These are phyloP conservation scores for Raddia guianensis DNA, from an alignment of 176 grass and related monocot genomes.

Conservation along the genomic window DNA sequence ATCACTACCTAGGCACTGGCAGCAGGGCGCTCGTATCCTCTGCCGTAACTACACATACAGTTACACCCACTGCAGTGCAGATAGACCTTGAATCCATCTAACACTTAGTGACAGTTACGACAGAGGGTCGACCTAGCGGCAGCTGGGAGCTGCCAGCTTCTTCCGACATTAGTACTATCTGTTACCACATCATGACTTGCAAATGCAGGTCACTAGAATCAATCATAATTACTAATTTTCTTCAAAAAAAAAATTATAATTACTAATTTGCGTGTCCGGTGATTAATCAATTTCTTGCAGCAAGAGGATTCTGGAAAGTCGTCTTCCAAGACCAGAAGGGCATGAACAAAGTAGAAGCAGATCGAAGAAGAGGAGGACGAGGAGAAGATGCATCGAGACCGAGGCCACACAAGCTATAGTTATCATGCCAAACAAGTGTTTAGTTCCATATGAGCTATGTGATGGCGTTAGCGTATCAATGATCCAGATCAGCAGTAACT, in stretches of 20 bases:
- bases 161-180: neutral
- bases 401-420: neutral
- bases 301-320: conserved; percentile 26
- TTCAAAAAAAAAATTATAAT: neutral
- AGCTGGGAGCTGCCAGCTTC: neutral
- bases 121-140: too few relatives aligned
- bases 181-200: too few relatives aligned
- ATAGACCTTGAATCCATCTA: too few relatives aligned
- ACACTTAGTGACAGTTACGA: too few relatives aligned
- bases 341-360: neutral
- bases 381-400: neutral
- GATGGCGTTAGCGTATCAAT: neutral
- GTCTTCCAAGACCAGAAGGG: conserved; percentile 27
- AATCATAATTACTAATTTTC: neutral
- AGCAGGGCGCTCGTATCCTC: too few relatives aligned
- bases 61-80: too few relatives aligned
- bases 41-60: too few relatives aligned
- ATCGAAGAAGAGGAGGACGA: neutral
- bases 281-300: neutral
- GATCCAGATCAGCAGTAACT: neutral
- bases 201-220: neutral
- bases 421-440: neutral
- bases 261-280: neutral
- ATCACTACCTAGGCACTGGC: too few relatives aligned
- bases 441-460: neutral